Base-by-base conservation (phyloP, 441 rosid species). In the Mallotus repandus region DNA sequence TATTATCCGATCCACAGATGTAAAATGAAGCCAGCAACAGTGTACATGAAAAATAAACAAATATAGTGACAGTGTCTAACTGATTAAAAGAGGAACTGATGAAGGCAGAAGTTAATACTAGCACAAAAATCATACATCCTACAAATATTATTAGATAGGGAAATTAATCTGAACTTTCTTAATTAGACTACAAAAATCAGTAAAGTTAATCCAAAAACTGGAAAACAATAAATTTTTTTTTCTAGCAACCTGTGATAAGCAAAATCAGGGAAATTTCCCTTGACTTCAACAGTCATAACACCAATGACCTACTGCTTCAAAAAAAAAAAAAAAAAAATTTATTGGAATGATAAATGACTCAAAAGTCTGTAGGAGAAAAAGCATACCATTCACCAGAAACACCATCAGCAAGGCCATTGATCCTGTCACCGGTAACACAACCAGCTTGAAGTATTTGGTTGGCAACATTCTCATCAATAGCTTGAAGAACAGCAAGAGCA, bases 351-450 rank as follows among this genome's bases (percentile, higher is more conserved):
- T 18, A 6, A 12, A 25, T 11, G 7, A 59, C 32, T 25, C 43
- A 4, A 7, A 68, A 68, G 48, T 38, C n/a, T 19, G 35, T 10
- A 59, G 9, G 52, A 45, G 48, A 62, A 29, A 46, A 52, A 7
- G 41, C 68, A 61, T 38, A 72, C 75, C 75, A 72, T 19, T 72
- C 58, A 35, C 75, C 75, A 7, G 75, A 72, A 35, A 62, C 21
- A 16, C 75, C 75, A 68, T 77, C 84, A 3, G 80, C 84, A 29
- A 75, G 66, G 69, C 84, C 84, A 69, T 72, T 78, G 66, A 72
- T 72, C n/a, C 81, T 60, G 78, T 80, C 73, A 13, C 81, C 83
- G 25, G 76, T 63, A 57, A 80, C 66, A 77, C 79, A 58, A 57
- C 74, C 81, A 19, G 77, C 70, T 52, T 64, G 73, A 74, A 74